A percentile compares a stretch with the other conserved stretches of the same genome.
Evolutionary conservation across 2,329 filamentous ascomycete species (phyloP).

Genomic region (Trichoderma sp.): DNA sequence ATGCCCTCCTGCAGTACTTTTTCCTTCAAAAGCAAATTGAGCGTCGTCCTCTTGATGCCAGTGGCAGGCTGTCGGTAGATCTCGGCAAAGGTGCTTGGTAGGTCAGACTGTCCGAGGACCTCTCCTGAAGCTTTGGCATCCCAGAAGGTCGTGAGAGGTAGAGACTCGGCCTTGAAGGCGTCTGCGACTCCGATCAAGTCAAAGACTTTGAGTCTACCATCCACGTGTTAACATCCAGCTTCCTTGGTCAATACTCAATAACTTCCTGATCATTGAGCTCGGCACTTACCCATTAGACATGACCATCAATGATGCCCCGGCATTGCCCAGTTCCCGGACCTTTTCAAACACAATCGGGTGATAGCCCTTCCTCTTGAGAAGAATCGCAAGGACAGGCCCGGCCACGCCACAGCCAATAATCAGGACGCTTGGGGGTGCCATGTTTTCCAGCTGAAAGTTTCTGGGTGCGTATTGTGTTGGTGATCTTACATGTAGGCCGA

Average conservation of each 20-base stretch:
- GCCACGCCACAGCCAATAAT: constrained; percentile 35
- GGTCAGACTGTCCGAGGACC: constrained; percentile 31
- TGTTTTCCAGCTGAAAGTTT: neutral
- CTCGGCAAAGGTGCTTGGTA: constrained; percentile 30
- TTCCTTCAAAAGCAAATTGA: constrained; percentile 32
- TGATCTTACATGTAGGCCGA: no score
- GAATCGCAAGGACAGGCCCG: constrained; percentile 33
- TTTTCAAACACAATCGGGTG: constrained; percentile 36
- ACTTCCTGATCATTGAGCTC: neutral
- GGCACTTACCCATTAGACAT: constrained; percentile 34
- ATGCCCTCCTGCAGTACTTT: constrained; percentile 30
- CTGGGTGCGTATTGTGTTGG: neutral
- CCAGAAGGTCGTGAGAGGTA: constrained; percentile 31
- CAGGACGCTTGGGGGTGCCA: constrained; percentile 31
- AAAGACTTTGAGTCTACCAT: constrained; percentile 32
- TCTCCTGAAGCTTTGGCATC: constrained; percentile 31
- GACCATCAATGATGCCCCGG: constrained; percentile 35
- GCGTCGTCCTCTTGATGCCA: constrained; percentile 32
- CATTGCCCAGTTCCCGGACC: constrained; percentile 32
- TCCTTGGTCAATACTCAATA: no score
- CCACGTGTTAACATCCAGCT: neutral
- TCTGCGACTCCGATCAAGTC: constrained; percentile 32
- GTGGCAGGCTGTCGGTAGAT: constrained; percentile 33
- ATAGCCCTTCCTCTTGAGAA: constrained; percentile 35
- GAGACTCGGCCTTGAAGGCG: constrained; percentile 26